Evolutionary conservation across 805 yeast genomes (phyloP), one percentile per base, ranked within the genome.

Genomic region (Lipomyces yamanashiensis): DNA sequence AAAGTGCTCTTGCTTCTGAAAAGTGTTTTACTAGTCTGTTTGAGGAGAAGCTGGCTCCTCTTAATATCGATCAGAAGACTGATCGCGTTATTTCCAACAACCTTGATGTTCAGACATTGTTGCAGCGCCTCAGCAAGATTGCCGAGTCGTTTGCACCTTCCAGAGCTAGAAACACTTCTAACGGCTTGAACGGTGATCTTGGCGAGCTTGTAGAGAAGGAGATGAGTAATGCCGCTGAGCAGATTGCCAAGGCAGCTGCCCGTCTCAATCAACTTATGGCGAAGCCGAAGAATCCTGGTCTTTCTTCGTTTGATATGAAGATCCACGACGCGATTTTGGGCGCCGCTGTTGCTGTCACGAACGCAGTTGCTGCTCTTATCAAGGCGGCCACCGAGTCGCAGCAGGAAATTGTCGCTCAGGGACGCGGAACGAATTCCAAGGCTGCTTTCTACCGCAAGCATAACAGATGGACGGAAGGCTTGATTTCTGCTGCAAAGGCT

Each of bases 381-480:
- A 78, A 80, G 67, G 87, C 95, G 2, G 90, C 96, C 1, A 86
- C 90, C 33, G 91, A 85, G 41, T 85, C 93, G 21, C 97, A 91
- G 75, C 77, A 83, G 62, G 97, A 91, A 75, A 90, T 91, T 72
- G 93, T 87, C 6, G 82, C 85, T 61, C 84, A 83, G 63, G 90
- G 90, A 49, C 81, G 82, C 63, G 93, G 93, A 2, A 75, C 85
- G 0, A 85, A 82, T 53, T 80, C 90, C 1, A 80, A 85, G 62
- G 84, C 91, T 13, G 89, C 88, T 51, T 91, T 87, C 74, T 92
- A 92, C 77, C 89, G 87, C 74, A 90, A 90, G 76, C 89, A 91
- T 74, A 91, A 87, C 75, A 82, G 93, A 71, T 91, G 97, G 97
- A 90, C 97, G 0, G 96, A 92, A 76, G 97, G 97, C 23, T 84